Percentiles rank a stretch among this genome's conserved stretches.
Conservation (phyloP, 164 flowering plant genomes). For the Berberis vulgaris region DNA sequence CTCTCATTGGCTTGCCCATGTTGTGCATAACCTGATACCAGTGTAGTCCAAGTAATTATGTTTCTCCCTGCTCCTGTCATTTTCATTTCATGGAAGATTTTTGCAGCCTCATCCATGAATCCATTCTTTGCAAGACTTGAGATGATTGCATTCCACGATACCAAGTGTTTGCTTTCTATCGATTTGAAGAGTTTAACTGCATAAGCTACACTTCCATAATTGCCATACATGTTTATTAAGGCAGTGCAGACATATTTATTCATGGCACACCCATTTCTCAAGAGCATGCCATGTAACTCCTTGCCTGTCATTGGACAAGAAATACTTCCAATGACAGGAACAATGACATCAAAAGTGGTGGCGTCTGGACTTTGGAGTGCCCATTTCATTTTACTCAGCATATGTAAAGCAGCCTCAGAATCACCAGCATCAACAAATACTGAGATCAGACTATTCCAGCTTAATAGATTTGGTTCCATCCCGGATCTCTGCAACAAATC, state of each 20-base stretch:
- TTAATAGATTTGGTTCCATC: slow-evolving; percentile 12
- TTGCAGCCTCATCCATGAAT: slow-evolving; percentile 18
- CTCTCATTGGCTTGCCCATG: slow-evolving; percentile 21
- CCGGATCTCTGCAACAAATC: slow-evolving; percentile 13
- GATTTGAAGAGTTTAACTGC: slow-evolving; percentile 19
- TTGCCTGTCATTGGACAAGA: slow-evolving; percentile 15
- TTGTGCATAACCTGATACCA: slow-evolving; percentile 21
- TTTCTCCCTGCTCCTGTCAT: slow-evolving; percentile 14
- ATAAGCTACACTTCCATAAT: slow-evolving; percentile 14
- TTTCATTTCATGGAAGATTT: slow-evolving; percentile 19
- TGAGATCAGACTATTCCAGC: slow-evolving; percentile 18
- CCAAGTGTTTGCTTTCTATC: slow-evolving; percentile 16
- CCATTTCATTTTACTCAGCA: slow-evolving; percentile 18
- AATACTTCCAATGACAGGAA: slow-evolving; percentile 12
- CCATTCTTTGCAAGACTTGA: slow-evolving; percentile 19
- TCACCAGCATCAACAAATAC: slow-evolving; percentile 11
- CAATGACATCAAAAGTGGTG: slow-evolving; percentile 9
- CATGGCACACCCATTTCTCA: slow-evolving; percentile 15
- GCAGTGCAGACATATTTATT: slow-evolving; percentile 20
- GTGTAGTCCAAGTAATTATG: slow-evolving; percentile 25
- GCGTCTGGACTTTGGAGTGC: slow-evolving; percentile 11
- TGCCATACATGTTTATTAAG: slow-evolving; percentile 23
- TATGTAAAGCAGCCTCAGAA: slow-evolving; percentile 9
- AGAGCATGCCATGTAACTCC: slow-evolving; percentile 18
- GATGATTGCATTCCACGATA: slow-evolving; percentile 24